Base-by-base conservation (phyloP, 2,329 filamentous ascomycete species). In the Hymenoscyphus fructigenus region DNA sequence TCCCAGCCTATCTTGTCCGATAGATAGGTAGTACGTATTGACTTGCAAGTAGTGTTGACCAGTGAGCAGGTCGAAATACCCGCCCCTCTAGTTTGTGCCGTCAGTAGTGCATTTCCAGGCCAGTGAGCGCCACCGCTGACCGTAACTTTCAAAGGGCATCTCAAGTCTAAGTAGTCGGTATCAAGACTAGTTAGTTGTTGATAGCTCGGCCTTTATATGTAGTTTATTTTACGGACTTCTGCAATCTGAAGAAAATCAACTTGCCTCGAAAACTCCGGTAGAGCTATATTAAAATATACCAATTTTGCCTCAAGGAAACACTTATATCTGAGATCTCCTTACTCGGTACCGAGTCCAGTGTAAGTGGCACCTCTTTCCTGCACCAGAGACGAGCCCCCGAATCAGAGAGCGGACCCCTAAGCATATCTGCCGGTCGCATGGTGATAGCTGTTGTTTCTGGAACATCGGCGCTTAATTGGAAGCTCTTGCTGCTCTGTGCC, bases 381-480 rank as follows among this genome's bases (percentile, higher is more conserved):
- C 10, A 53, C 23, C 47, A 26, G 47, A 26, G 20, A 53, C 26
- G 20, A 53, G 47, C 23, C 20, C 36, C 20, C 23, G 47, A 53
- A 26, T 53, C 47, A 53, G 47, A 26, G 47, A 53, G 47, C 47
- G 20, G 23, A 53, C 47, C 47, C 47, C 47, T 10, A 4, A 23
- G n/a, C 20, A 23, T 10, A 12, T 53, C n/a, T 23, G 47, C 23
- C 47, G 47, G 47, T 53, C 10, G 47, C 47, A 53, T 23, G 47
- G 47, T 53, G 47, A 53, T 26, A 53, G 47, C 47, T 53, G 10
- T 53, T 53, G 47, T 53, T 53, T 53, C 47, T 53, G 47, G 47
- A 53, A 53, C 20, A 53, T 53, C 20, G 12, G 47, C 47, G 47
- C 47, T 50, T 50, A 20, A 23, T 23, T 23, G 47, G 47, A 53